Percentiles rank a stretch among this genome's conserved stretches.
phyloP scores from a whole-genome alignment of 108 stramenopile species.

The Nitzschia inconspicua region DNA sequence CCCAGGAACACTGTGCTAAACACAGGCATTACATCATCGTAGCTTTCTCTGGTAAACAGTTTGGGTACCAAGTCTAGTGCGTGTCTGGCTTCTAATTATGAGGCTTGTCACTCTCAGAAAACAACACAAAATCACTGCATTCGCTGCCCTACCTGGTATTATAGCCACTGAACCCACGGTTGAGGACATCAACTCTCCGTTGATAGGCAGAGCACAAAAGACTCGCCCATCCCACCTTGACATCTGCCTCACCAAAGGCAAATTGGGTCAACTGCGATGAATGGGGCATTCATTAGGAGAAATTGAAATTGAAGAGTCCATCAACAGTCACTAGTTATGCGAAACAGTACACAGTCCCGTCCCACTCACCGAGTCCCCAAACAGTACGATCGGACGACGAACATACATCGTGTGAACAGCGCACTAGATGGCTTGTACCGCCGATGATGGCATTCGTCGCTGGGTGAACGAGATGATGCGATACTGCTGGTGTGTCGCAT shows the following conservation, averaged over 20 bases:
- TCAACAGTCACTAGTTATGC: no score
- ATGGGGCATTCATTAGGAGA: no score
- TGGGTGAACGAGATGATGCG: no score
- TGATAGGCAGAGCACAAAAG: slow-evolving; percentile 41
- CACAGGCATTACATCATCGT: neutral
- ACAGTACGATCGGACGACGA: slow-evolving; percentile 53
- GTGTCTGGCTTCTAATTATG: no score
- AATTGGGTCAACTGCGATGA: slow-evolving; percentile 68
- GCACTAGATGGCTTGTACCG: no score
- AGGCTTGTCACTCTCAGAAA: no score
- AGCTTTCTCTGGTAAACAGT: slow-evolving; percentile 13
- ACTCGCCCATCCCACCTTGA: slow-evolving; percentile 54
- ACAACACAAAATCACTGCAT: no score
- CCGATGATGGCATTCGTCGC: no score
- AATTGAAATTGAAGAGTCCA: no score
- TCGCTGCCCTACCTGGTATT: no score
- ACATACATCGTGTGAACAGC: slow-evolving; percentile 19
- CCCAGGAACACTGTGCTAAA: slow-evolving; percentile 69
- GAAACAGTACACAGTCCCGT: no score
- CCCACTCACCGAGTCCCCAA: slow-evolving; percentile 78
- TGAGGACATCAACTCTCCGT: slow-evolving; percentile 65
- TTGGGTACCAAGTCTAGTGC: slow-evolving; percentile 39
- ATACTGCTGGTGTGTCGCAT: no score
- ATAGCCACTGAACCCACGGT: slow-evolving; percentile 75
- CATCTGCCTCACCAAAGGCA: slow-evolving; percentile 38